Evolutionary conservation across 495 filamentous ascomycete genomes (phyloP).

Genomic region (Penicillium crystallinum): DNA sequence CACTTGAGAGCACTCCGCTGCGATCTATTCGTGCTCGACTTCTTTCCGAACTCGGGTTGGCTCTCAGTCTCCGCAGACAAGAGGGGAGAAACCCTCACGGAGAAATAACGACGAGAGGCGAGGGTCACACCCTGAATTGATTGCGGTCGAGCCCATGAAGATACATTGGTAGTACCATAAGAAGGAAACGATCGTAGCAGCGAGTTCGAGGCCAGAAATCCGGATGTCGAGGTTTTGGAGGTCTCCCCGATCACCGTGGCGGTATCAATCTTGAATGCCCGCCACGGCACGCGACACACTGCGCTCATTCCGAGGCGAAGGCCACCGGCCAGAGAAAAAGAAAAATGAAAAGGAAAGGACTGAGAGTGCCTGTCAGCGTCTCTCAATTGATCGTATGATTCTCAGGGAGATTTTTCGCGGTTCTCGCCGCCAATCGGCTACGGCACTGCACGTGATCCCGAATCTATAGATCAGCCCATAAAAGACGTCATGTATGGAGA

Average conservation of each 20-base stretch:
- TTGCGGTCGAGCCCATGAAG: not conserved
- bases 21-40: slow-evolving; percentile 16
- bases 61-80: slow-evolving; percentile 9
- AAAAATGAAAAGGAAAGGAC: not conserved
- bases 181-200: not conserved
- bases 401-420: slow-evolving; percentile 22
- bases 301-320: slow-evolving; percentile 34
- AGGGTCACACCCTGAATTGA: not conserved
- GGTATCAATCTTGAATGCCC: slow-evolving; percentile 32
- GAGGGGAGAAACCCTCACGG: slow-evolving; percentile 15
- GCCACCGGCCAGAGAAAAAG: not conserved
- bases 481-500: not conserved
- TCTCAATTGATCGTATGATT: slow-evolving; percentile 20
- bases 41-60: slow-evolving; percentile 5
- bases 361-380: not conserved
- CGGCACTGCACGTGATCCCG: slow-evolving; percentile 14
- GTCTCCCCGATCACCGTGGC: slow-evolving; percentile 23
- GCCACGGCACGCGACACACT: slow-evolving; percentile 35
- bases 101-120: slow-evolving; percentile 8
- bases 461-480: slow-evolving; percentile 10
- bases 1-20: slow-evolving; percentile 36
- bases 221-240: slow-evolving; percentile 19
- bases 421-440: slow-evolving; percentile 28
- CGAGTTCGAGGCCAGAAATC: slow-evolving; percentile 1
- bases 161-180: not conserved